phyloP scores from a whole-genome alignment of 352 stramenopile genomes.

The Phytophthora palmivora region DNA sequence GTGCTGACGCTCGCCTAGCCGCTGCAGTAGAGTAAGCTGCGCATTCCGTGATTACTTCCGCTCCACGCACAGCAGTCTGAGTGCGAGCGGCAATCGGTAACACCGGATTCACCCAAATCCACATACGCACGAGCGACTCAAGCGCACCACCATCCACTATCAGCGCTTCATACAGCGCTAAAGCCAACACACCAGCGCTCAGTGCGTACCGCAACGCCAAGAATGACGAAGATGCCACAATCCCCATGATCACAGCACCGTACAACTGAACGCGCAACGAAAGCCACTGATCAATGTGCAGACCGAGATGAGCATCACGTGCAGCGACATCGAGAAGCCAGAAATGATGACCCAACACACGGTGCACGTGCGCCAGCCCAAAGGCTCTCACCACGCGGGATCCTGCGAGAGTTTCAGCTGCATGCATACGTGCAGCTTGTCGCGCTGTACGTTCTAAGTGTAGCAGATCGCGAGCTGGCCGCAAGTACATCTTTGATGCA shows the following conservation, averaged over 20 bases:
- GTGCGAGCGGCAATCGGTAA: slow-evolving; percentile 32
- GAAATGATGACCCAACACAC: slow-evolving; percentile 69
- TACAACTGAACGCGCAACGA: slow-evolving; percentile 69
- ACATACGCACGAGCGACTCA: slow-evolving; percentile 90
- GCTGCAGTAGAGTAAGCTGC: slow-evolving; percentile 29
- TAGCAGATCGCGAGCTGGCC: slow-evolving; percentile 70
- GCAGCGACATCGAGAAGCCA: slow-evolving; percentile 66
- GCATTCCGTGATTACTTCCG: slow-evolving; percentile 37
- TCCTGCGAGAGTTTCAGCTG: slow-evolving; percentile 62
- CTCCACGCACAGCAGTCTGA: slow-evolving; percentile 31
- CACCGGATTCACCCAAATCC: slow-evolving; percentile 55
- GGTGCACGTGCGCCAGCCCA: slow-evolving; percentile 58
- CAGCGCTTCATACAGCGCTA: slow-evolving; percentile 92
- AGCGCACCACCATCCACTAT: slow-evolving; percentile 86
- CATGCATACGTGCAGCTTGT: slow-evolving; percentile 59
- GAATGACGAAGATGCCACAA: slow-evolving; percentile 48
- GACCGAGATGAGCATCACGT: slow-evolving; percentile 57
- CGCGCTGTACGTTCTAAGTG: slow-evolving; percentile 65
- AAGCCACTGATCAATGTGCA: slow-evolving; percentile 73
- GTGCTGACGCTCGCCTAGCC: slow-evolving; percentile 22
- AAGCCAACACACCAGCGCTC: slow-evolving; percentile 79
- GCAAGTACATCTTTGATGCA: slow-evolving; percentile 56
- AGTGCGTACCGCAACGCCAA: slow-evolving; percentile 49
- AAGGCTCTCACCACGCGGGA: slow-evolving; percentile 75
- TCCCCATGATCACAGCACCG: slow-evolving; percentile 57